Base-by-base conservation (phyloP, 805 yeast species). In the Wickerhamomyces mucosus region DNA sequence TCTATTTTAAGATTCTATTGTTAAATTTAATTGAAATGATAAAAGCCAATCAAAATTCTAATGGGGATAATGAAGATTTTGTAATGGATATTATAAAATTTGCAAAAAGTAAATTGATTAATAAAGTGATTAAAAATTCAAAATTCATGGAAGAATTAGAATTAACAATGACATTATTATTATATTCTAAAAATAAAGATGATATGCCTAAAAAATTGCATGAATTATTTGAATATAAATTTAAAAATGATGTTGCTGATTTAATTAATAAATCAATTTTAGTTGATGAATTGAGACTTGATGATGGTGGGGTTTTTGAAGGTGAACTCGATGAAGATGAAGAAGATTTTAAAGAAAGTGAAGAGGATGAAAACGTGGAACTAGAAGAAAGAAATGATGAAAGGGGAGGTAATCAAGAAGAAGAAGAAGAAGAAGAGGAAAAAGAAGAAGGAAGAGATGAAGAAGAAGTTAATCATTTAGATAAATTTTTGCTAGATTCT, bases 1-100 rank as follows among this genome's bases (percentile, higher is more conserved):
- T 84, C 17, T 84, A 84, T 53, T 85, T 84, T 58, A 72, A 78
- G 46, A 58, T 86, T 23, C 57, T 85, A 36, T 64, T 88, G 30
- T 59, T 85, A 40, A 79, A 78, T 45, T 60, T 88, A 41, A 76
- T 85, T 22, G 96, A 88, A 54, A 75, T 81, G 72, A 84, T 86
- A 22, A 58, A 48, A 10, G 42, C 53, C 22, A 34, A 44, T 12
- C 37, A 11, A 21, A 53, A 51, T 28, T 32, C 49, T 6, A 34
- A 28, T 11, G 41, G 29, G n/a, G 53, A 53, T 27, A 73, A 72
- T 23, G 61, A 64, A 33, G 49, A 53, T 18, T 79, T 78, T 40
- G 62, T 79, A 26, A 53, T 68, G 34, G 61, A 56, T 12, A 65
- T 79, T 4, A 64, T 80, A 15, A 49, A 57, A 7, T 79, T 79